Conservation (phyloP, 345 rosid species). For the Eucalyptus shirleyi region DNA sequence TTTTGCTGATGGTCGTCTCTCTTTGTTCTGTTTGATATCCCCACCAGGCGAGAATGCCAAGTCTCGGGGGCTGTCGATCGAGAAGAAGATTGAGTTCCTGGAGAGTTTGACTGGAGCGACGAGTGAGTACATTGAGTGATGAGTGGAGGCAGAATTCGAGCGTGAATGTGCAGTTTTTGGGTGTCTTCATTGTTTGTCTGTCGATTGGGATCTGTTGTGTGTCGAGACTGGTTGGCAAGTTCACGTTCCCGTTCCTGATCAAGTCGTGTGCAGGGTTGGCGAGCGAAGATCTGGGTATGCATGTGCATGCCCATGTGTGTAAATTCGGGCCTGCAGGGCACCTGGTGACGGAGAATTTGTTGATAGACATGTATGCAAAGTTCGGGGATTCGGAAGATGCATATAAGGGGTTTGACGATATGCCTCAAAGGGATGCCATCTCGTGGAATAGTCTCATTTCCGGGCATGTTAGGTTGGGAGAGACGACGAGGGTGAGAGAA, state of each 20-base stretch:
- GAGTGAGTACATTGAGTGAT: not conserved
- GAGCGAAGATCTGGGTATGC: conserved; percentile 17
- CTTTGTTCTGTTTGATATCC: too few relatives aligned
- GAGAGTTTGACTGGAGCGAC: conserved; percentile 59
- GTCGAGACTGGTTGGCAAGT: not conserved
- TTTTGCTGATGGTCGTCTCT: not conserved
- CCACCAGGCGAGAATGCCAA: too few relatives aligned
- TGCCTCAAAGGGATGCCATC: too few relatives aligned
- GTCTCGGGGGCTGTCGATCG: conserved; percentile 20
- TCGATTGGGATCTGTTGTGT: not conserved
- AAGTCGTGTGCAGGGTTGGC: conserved; percentile 22
- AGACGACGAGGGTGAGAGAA: too few relatives aligned
- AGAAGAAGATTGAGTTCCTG: conserved; percentile 84
- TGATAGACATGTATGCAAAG: conserved; percentile 35
- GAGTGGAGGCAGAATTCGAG: not conserved
- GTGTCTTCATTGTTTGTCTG: not conserved
- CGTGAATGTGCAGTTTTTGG: not conserved
- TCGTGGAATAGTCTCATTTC: too few relatives aligned
- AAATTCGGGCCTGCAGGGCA: conserved; percentile 27
- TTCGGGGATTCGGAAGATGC: conserved; percentile 22
- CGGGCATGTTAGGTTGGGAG: too few relatives aligned
- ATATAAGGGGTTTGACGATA: conserved; percentile 15
- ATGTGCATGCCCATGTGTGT: conserved; percentile 28
- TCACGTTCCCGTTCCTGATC: conserved; percentile 42
- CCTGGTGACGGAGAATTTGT: conserved; percentile 23